Percentiles rank a stretch among this genome's conserved stretches.
Evolutionary conservation across 257 asterid species (phyloP).

Genomic region (Vinca minor): DNA sequence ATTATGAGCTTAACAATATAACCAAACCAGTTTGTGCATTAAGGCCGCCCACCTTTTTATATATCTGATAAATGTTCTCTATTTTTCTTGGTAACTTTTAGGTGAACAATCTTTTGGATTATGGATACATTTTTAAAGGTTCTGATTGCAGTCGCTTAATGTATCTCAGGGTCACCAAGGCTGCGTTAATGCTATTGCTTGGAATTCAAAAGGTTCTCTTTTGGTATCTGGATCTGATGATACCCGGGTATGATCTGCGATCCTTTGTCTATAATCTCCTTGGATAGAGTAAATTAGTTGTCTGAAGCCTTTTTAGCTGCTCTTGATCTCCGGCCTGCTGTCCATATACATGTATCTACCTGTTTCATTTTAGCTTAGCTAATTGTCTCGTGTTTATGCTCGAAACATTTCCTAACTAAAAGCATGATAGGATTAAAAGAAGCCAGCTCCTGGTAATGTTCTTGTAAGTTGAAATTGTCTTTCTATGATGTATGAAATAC

Average conservation of each 20-base stretch:
- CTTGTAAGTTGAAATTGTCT: not conserved
- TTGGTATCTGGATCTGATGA: conserved; percentile 97
- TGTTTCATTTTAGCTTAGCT: not conserved
- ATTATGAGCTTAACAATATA: not conserved
- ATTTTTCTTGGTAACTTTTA: not conserved
- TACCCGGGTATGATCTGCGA: conserved; percentile 53
- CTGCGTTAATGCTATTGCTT: conserved; percentile 86
- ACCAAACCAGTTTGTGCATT: no score
- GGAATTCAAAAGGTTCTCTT: conserved; percentile 87
- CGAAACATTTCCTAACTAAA: not conserved
- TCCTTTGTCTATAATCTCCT: not conserved
- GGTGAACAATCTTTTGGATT: not conserved
- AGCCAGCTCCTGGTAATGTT: not conserved
- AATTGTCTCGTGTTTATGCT: not conserved
- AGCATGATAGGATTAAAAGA: not conserved
- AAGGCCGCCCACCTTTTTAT: not conserved
- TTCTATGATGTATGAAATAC: not conserved
- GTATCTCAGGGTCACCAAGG: conserved; percentile 80
- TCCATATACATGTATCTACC: not conserved
- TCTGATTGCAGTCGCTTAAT: conserved; percentile 13
- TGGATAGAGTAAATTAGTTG: not conserved
- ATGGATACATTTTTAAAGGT: conserved; percentile 1
- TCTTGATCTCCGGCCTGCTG: not conserved
- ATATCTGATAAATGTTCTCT: not conserved
- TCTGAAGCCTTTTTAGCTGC: conserved; percentile 1